phyloP scores from a whole-genome alignment of 441 rosid genomes.

The Flueggea neowawraea region DNA sequence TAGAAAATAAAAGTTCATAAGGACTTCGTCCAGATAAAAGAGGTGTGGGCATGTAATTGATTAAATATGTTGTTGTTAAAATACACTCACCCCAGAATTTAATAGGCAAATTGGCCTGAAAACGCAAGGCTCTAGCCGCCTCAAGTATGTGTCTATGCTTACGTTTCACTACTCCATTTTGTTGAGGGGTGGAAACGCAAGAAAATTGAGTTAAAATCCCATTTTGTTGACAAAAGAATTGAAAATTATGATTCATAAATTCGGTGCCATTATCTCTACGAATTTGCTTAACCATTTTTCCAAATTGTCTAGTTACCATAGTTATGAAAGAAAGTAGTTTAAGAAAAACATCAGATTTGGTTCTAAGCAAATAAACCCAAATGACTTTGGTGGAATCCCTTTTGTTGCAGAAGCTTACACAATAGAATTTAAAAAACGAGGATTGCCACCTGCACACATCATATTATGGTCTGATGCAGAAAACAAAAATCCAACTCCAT shows the following conservation, averaged over 20 bases:
- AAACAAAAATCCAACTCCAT: not conserved
- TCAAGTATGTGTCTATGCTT: too few relatives aligned
- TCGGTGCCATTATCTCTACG: not conserved
- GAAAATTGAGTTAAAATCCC: not conserved
- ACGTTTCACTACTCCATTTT: not conserved
- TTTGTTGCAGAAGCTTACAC: not conserved
- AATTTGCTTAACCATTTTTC: not conserved
- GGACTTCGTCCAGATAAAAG: too few relatives aligned
- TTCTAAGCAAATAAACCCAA: not conserved
- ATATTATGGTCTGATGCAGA: not conserved
- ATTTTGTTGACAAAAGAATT: not conserved
- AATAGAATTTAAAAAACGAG: constrained; percentile 6
- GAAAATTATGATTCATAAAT: not conserved
- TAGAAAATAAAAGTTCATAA: too few relatives aligned
- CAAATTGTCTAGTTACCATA: not conserved
- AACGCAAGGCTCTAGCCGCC: too few relatives aligned
- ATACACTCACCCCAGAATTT: too few relatives aligned
- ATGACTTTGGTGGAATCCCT: not conserved
- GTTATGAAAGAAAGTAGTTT: not conserved
- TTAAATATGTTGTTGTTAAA: too few relatives aligned
- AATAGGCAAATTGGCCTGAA: too few relatives aligned
- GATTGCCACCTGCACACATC: constrained; percentile 1
- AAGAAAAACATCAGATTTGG: not conserved
- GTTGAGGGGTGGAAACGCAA: not conserved
- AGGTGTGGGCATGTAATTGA: too few relatives aligned